Conservation (phyloP, 169 alveolate genomes). For the Cryptosporidium canis region DNA sequence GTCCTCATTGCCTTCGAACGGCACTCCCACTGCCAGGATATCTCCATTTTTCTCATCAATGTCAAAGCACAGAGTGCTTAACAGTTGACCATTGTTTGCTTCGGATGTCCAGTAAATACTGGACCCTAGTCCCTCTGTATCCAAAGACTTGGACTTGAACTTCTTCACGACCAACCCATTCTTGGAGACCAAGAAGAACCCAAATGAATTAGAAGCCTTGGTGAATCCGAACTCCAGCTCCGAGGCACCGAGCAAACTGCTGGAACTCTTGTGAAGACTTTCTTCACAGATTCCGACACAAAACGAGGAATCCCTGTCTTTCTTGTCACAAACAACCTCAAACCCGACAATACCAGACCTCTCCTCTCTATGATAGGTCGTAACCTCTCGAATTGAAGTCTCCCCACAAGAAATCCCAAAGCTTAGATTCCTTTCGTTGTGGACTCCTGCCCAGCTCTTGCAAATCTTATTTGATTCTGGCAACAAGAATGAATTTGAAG, state of each 20-base stretch:
- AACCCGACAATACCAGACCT: conserved; percentile 1
- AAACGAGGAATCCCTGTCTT: conserved; percentile 3
- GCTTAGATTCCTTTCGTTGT: not conserved
- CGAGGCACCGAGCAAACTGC: not conserved
- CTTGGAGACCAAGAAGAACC: conserved; percentile 46
- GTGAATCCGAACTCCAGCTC: conserved; percentile 47
- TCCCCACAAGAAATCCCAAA: conserved; percentile 56
- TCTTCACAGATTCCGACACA: conserved; percentile 19
- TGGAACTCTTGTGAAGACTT: not conserved
- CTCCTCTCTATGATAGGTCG: not conserved
- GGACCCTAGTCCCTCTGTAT: conserved; percentile 36
- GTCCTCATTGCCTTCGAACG: not conserved
- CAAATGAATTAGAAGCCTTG: not conserved
- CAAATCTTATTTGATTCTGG: not conserved
- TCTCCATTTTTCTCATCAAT: not conserved
- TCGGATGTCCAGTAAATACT: conserved; percentile 34
- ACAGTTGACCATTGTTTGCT: not conserved
- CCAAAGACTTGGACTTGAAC: not conserved
- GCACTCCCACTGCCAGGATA: conserved; percentile 24
- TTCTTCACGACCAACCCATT: conserved; percentile 1
- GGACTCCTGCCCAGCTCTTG: conserved; percentile 28
- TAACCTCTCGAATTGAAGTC: not conserved
- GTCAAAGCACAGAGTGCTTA: conserved; percentile 40
- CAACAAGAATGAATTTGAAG: not conserved
- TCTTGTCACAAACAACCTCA: conserved; percentile 22